Percentiles rank a stretch among this genome's conserved stretches.
Evolutionary conservation across 495 filamentous ascomycete species (phyloP).

Genomic region (Daldinia loculata): DNA sequence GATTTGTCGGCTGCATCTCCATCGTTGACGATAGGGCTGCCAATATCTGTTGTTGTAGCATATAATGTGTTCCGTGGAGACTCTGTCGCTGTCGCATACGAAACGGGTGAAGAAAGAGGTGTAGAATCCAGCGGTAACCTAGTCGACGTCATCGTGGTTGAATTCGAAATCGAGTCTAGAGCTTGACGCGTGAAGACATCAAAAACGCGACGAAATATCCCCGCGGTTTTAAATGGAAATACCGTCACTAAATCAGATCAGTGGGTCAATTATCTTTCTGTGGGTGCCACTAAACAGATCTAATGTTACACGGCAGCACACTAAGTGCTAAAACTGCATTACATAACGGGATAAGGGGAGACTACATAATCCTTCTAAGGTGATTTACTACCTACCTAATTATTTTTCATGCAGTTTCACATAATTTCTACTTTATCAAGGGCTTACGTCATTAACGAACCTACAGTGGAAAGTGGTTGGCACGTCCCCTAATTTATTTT

Average conservation of each 20-base stretch:
- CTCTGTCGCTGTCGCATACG: slow-evolving; percentile 33
- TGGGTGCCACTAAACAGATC: neutral
- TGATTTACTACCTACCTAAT: too few relatives aligned
- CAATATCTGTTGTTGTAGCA: slow-evolving; percentile 13
- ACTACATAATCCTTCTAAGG: too few relatives aligned
- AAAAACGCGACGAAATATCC: slow-evolving; percentile 33
- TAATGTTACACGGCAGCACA: neutral
- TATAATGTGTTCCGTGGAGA: slow-evolving; percentile 14
- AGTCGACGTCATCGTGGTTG: slow-evolving; percentile 15
- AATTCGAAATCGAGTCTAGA: slow-evolving; percentile 1
- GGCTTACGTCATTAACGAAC: neutral
- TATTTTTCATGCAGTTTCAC: too few relatives aligned
- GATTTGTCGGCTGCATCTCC: slow-evolving; percentile 8
- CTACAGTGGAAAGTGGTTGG: neutral
- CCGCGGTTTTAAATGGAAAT: neutral
- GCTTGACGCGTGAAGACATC: slow-evolving; percentile 32
- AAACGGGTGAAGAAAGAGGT: slow-evolving; percentile 28
- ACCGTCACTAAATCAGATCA: neutral
- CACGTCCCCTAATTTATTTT: neutral
- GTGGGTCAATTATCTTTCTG: neutral
- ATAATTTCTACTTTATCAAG: neutral
- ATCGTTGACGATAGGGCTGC: slow-evolving; percentile 26
- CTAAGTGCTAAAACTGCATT: neutral
- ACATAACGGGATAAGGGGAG: too few relatives aligned
- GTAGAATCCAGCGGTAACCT: neutral